Evolutionary conservation across 1,139 yeast genomes (phyloP).

Genomic region (Pichia sorboxylosa): DNA sequence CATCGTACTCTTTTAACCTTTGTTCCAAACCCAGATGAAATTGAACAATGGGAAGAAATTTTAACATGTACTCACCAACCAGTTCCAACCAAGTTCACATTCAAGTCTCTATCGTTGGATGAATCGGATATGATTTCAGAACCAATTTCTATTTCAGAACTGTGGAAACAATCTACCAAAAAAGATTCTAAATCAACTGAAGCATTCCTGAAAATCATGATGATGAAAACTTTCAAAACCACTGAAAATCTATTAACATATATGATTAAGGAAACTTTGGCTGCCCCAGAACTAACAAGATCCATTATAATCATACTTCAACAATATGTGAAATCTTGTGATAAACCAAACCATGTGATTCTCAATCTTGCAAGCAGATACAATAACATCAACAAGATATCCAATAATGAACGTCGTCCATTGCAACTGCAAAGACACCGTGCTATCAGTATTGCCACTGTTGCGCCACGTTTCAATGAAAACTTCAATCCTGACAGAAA

Average conservation of each 20-base stretch:
- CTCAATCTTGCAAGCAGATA: conserved; percentile 30
- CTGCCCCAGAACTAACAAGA: conserved; percentile 46
- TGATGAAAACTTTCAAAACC: conserved; percentile 5
- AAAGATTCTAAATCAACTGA: background rate
- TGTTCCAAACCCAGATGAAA: conserved; percentile 31
- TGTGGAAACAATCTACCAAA: conserved; percentile 5
- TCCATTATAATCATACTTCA: conserved; percentile 30
- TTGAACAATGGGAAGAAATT: conserved; percentile 14
- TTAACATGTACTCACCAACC: conserved; percentile 14
- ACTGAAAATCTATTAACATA: conserved; percentile 9
- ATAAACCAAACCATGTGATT: conserved; percentile 16
- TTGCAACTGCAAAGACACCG: conserved; percentile 78
- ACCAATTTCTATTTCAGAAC: conserved; percentile 7
- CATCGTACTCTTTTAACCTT: conserved; percentile 40
- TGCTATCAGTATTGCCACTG: conserved; percentile 74
- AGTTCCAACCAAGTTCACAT: conserved; percentile 16
- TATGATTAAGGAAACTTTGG: conserved; percentile 55
- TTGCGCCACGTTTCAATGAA: conserved; percentile 88
- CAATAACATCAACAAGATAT: conserved; percentile 39
- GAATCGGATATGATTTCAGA: conserved; percentile 5
- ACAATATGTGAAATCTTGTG: conserved; percentile 30
- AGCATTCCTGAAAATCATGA: conserved; percentile 1
- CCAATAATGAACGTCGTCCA: conserved; percentile 48
- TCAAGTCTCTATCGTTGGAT: conserved; percentile 10
- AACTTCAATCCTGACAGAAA: conserved; percentile 93